phyloP scores from a whole-genome alignment of 345 rosid species.

The Boechera stricta region DNA sequence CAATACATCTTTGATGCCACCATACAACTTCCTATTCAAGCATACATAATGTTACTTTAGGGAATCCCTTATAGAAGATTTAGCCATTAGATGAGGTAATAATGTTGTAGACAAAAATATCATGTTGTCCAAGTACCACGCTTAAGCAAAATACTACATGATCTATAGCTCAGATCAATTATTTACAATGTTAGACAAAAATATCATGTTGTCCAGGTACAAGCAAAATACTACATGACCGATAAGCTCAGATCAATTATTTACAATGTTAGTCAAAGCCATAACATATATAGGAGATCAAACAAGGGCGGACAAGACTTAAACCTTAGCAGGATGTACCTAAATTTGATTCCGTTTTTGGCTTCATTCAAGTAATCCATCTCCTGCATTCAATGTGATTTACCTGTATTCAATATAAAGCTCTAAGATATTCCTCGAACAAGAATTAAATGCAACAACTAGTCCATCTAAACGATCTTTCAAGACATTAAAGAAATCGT shows the following conservation, averaged over 20 bases:
- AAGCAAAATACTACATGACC: neutral
- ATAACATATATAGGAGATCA: slow-evolving; percentile 1
- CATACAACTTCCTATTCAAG: slow-evolving; percentile 72
- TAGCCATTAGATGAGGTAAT: slow-evolving; percentile 1
- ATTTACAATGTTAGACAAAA: slow-evolving; percentile 4
- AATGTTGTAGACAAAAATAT: slow-evolving; percentile 2
- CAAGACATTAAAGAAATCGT: neutral
- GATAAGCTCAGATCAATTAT: slow-evolving; percentile 27
- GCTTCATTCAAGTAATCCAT: slow-evolving; percentile 94
- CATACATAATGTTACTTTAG: slow-evolving; percentile 30
- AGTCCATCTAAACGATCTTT: slow-evolving; percentile 28
- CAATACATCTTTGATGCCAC: slow-evolving; percentile 72
- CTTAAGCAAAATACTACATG: neutral
- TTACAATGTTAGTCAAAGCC: slow-evolving; percentile 10
- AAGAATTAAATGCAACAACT: slow-evolving; percentile 40
- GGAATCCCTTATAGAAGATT: slow-evolving; percentile 16
- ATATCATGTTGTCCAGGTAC: slow-evolving; percentile 17
- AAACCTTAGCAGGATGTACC: slow-evolving; percentile 55
- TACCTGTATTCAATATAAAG: slow-evolving; percentile 98
- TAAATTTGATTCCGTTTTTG: slow-evolving; percentile 80
- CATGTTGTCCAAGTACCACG: slow-evolving; percentile 10
- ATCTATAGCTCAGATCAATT: slow-evolving; percentile 29
- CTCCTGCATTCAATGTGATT: slow-evolving; percentile 99
- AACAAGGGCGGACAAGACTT: slow-evolving; percentile 29
- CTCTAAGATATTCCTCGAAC: slow-evolving; percentile 73